Percentiles rank a stretch among this genome's conserved stretches.
These are phyloP conservation scores for Globisporangium cystogenes DNA, from an alignment of 352 stramenopile species.

Conservation along the genomic window DNA sequence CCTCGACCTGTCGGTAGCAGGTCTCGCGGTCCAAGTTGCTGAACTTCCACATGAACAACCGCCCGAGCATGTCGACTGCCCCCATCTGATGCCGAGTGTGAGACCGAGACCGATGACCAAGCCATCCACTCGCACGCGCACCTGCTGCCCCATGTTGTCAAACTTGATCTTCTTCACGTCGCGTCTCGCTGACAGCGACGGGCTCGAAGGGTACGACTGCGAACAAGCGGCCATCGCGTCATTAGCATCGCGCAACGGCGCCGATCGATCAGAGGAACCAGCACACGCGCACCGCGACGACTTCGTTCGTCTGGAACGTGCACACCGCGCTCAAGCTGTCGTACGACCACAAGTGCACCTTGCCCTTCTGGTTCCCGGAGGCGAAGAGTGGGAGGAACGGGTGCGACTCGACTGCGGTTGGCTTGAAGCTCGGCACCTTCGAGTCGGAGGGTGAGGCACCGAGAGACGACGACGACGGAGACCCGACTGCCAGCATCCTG, in stretches of 20 bases:
- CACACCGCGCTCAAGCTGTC: constrained; percentile 70
- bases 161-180: constrained; percentile 80
- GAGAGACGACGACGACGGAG: constrained; percentile 14
- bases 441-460: constrained; percentile 18
- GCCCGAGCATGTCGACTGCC: constrained; percentile 60
- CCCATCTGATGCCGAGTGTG: constrained; percentile 41
- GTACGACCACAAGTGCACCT: constrained; percentile 80
- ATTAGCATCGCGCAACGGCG: background rate
- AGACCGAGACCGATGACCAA: background rate
- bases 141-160: constrained; percentile 74
- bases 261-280: background rate
- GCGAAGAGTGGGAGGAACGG: constrained; percentile 77
- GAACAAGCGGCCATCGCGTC: background rate
- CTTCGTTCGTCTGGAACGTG: constrained; percentile 60
- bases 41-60: constrained; percentile 83
- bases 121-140: constrained; percentile 15
- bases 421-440: constrained; percentile 70
- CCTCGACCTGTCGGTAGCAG: constrained; percentile 68
- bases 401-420: constrained; percentile 65
- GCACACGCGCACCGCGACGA: constrained; percentile 37
- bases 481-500: constrained; percentile 15
- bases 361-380: constrained; percentile 75
- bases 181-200: constrained; percentile 42
- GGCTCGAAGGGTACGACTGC: constrained; percentile 57
- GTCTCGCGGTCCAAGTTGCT: constrained; percentile 51